A percentile compares a stretch with the other conserved stretches of the same genome.
phyloP scores from a whole-genome alignment of 2,329 filamentous ascomycete species.

The Lecanicillium sp. region DNA sequence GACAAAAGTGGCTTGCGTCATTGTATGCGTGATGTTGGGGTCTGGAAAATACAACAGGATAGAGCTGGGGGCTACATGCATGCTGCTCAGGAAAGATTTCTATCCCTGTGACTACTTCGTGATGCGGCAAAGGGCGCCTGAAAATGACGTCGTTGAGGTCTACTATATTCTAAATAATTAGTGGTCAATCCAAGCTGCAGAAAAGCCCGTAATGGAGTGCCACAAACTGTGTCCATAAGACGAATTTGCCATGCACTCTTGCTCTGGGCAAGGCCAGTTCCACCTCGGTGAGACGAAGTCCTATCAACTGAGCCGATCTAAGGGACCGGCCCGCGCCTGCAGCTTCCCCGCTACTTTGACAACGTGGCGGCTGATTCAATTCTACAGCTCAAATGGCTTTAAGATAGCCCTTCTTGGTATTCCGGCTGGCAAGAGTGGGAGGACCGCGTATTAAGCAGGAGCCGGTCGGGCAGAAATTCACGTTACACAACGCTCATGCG shows the following conservation, averaged over 20 bases:
- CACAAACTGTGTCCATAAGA: too few relatives aligned
- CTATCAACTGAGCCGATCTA: too few relatives aligned
- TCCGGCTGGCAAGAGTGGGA: neutral
- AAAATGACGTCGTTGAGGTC: conserved; percentile 1
- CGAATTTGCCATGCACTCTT: too few relatives aligned
- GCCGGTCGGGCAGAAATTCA: conserved; percentile 8
- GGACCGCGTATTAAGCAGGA: neutral
- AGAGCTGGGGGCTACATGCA: too few relatives aligned
- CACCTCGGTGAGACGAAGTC: conserved; percentile 10
- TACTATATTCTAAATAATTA: neutral
- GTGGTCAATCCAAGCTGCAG: too few relatives aligned
- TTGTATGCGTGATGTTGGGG: too few relatives aligned
- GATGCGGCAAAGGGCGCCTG: neutral
- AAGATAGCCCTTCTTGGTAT: neutral
- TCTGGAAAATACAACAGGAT: too few relatives aligned
- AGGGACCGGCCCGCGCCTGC: too few relatives aligned
- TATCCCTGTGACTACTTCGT: too few relatives aligned
- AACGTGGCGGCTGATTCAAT: neutral
- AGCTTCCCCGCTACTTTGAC: too few relatives aligned
- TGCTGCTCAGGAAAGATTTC: too few relatives aligned
- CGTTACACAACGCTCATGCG: neutral
- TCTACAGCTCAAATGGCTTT: neutral
- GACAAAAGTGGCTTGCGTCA: neutral
- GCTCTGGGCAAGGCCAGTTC: conserved; percentile 6
- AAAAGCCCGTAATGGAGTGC: too few relatives aligned